These are phyloP conservation scores for Penicillium sp. DNA, from an alignment of 2,329 filamentous ascomycete species.

Conservation along the genomic window DNA sequence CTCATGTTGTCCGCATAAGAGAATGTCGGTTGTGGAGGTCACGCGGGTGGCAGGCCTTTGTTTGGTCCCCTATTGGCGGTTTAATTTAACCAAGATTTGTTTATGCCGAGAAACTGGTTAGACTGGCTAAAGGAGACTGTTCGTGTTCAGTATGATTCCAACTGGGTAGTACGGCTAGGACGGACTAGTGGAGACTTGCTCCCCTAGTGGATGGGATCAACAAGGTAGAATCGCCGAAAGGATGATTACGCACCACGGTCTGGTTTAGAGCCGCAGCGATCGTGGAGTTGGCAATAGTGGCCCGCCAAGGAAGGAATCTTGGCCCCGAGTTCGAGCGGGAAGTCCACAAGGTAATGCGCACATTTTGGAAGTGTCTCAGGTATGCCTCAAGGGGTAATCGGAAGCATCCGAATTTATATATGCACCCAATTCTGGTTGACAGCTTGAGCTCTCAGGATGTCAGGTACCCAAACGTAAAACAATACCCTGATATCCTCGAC, in stretches of 20 bases:
- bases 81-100: background rate
- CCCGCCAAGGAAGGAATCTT: slow-evolving; percentile 8
- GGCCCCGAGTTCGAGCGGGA: slow-evolving; percentile 2
- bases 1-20: background rate
- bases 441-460: background rate
- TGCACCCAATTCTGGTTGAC: background rate
- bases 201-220: slow-evolving; percentile 6
- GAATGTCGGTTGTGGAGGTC: background rate
- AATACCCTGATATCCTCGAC: background rate
- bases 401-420: background rate
- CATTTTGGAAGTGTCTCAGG: background rate
- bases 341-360: background rate
- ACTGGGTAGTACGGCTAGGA: background rate
- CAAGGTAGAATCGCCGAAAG: slow-evolving; percentile 2
- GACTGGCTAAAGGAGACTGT: background rate
- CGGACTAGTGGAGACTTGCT: background rate
- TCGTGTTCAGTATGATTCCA: background rate
- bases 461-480: background rate
- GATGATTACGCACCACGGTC: slow-evolving; percentile 6
- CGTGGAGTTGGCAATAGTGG: slow-evolving; percentile 5
- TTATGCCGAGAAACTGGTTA: background rate
- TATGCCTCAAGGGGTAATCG: slow-evolving; percentile 3
- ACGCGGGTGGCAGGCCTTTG: background rate
- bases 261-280: slow-evolving; percentile 18
- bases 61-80: background rate